A percentile compares a stretch with the other conserved stretches of the same genome.
Evolutionary conservation across 1,284 basidiomycete genomes (phyloP).

Genomic region (Melampsora allii-populina): DNA sequence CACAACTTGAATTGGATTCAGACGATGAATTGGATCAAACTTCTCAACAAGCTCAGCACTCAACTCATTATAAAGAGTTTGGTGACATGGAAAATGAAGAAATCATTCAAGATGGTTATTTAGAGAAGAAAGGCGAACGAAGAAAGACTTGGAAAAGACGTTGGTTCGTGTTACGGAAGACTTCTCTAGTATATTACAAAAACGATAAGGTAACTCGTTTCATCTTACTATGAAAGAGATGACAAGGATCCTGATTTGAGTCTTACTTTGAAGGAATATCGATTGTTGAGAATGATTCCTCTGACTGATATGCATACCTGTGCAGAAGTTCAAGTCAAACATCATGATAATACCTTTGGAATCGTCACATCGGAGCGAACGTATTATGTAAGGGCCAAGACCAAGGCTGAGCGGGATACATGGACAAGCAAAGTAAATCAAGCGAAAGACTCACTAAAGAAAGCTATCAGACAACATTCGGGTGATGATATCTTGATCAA

Average conservation of each 20-base stretch:
- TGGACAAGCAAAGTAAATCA: slow-evolving; percentile 84
- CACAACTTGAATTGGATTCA: slow-evolving; percentile 29
- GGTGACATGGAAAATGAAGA: slow-evolving; percentile 43
- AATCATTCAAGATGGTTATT: slow-evolving; percentile 61
- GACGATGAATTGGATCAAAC: slow-evolving; percentile 27
- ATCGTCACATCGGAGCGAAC: slow-evolving; percentile 87
- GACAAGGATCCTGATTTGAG: not conserved
- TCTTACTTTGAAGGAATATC: slow-evolving; percentile 63
- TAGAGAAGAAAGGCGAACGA: slow-evolving; percentile 93
- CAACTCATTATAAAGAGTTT: slow-evolving; percentile 35
- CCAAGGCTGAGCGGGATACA: slow-evolving; percentile 66
- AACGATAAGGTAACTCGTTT: slow-evolving; percentile 60
- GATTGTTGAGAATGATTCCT: slow-evolving; percentile 83
- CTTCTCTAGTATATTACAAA: slow-evolving; percentile 95
- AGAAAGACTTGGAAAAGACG: slow-evolving; percentile 99
- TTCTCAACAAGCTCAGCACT: slow-evolving; percentile 5
- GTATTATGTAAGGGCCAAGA: slow-evolving; percentile 84
- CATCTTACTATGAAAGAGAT: not conserved
- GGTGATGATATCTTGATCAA: slow-evolving; percentile 1
- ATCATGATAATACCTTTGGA: slow-evolving; percentile 83
- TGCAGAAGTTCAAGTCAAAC: slow-evolving; percentile 81
- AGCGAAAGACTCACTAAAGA: slow-evolving; percentile 58
- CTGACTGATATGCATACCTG: slow-evolving; percentile 86
- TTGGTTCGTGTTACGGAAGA: slow-evolving; percentile 92
- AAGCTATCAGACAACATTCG: slow-evolving; percentile 31